These are phyloP conservation scores for Geotrichum siamense DNA, from an alignment of 1,139 yeast species.

Conservation along the genomic window DNA sequence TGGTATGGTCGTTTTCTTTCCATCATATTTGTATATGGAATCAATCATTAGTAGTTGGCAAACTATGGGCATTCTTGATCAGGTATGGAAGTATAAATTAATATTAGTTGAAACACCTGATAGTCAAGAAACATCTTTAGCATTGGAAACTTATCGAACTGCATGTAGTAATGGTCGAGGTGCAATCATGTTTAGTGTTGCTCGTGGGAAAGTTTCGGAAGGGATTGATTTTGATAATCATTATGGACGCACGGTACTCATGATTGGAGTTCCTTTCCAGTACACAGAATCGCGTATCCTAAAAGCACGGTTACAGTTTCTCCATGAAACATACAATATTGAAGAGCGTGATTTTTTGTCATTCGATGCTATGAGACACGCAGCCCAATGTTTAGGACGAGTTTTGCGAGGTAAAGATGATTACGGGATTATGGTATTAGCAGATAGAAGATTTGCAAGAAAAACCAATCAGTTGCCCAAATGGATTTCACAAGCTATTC, in stretches of 20 bases:
- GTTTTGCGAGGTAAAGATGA: constrained; percentile 97
- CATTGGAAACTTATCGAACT: constrained; percentile 87
- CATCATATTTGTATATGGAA: constrained; percentile 95
- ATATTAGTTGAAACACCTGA: constrained; percentile 98
- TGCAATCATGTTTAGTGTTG: constrained; percentile 90
- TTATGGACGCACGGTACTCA: constrained; percentile 91
- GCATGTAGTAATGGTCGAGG: constrained; percentile 98
- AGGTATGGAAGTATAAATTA: constrained; percentile 94
- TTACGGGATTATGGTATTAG: constrained; percentile 96
- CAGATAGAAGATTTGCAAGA: constrained; percentile 84
- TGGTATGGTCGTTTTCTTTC: constrained; percentile 96
- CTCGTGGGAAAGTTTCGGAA: constrained; percentile 97
- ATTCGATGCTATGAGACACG: constrained; percentile 99
- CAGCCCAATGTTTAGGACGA: constrained; percentile 97
- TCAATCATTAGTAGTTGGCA: constrained; percentile 98
- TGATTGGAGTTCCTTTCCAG: constrained; percentile 99
- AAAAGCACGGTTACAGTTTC: constrained; percentile 87
- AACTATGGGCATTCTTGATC: constrained; percentile 93
- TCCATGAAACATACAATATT: constrained; percentile 87
- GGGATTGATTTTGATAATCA: constrained; percentile 99
- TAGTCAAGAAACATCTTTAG: constrained; percentile 95
- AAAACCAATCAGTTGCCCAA: constrained; percentile 86
- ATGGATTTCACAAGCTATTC: constrained; percentile 91
- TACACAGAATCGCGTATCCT: constrained; percentile 94
- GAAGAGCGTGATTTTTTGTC: constrained; percentile 90